phyloP scores from a whole-genome alignment of 768 basidiomycete genomes.

The Suillus subluteus region DNA sequence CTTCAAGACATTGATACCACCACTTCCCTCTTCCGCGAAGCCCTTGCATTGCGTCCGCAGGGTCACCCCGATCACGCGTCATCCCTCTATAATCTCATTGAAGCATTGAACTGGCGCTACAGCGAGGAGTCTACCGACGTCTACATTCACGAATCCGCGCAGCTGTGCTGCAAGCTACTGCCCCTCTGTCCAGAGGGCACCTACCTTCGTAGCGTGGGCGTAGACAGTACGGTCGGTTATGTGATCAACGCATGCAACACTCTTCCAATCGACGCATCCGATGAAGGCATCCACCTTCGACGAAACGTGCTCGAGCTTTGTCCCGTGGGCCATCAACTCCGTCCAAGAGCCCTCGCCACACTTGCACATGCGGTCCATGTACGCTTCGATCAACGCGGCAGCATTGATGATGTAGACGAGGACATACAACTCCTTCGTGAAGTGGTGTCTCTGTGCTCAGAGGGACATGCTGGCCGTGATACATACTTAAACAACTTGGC shows the following conservation, averaged over 20 bases:
- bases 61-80: conserved; percentile 11
- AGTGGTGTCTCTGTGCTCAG: conserved; percentile 16
- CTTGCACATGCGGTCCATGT: no score
- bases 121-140: conserved; percentile 7
- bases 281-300: conserved; percentile 4
- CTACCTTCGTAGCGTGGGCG: neutral
- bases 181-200: neutral
- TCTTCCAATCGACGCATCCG: neutral
- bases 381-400: neutral
- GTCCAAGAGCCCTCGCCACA: neutral
- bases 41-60: conserved; percentile 12
- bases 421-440: conserved; percentile 6
- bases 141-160: conserved; percentile 21
- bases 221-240: neutral
- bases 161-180: neutral
- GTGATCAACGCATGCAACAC: neutral
- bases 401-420: conserved; percentile 14
- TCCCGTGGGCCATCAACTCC: neutral
- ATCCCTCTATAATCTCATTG: conserved; percentile 18
- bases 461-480: conserved; percentile 3
- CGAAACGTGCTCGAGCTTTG: neutral
- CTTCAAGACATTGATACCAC: neutral
- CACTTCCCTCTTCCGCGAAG: neutral
- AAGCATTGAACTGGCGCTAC: conserved; percentile 14
- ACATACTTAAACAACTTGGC: conserved; percentile 16